Evolutionary conservation across 106 monocot species (phyloP).

Genomic region (Apostasia ramifera): DNA sequence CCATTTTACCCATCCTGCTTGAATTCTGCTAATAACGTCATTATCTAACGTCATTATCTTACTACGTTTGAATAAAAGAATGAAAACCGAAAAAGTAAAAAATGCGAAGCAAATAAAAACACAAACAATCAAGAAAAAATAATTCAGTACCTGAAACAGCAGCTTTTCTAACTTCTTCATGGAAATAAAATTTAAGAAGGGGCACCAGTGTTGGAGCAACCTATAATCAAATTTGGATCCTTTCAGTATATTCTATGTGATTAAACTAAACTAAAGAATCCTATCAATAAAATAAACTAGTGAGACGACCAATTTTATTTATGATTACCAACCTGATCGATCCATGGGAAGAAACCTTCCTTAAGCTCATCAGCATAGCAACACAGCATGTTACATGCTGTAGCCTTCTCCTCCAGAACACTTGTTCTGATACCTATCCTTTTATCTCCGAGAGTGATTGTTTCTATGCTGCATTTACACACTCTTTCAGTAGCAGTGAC

Average conservation of each 20-base stretch:
- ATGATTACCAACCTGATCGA: conserved; percentile 63
- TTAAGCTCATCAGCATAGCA: conserved; percentile 96
- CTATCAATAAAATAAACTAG: background rate
- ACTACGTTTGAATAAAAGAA: background rate
- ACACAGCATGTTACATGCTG: conserved; percentile 98
- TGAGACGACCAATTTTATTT: background rate
- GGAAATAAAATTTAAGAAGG: conserved; percentile 95
- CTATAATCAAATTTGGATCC: conserved; percentile 24
- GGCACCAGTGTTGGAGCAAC: conserved; percentile 93
- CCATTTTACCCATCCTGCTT: no score
- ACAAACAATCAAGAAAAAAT: background rate
- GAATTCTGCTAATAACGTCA: no score
- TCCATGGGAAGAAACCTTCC: conserved; percentile 98
- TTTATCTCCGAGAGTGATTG: conserved; percentile 91
- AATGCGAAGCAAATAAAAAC: conserved; percentile 1
- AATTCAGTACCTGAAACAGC: conserved; percentile 76
- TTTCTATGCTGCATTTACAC: conserved; percentile 61
- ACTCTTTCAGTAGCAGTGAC: no score
- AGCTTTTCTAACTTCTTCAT: conserved; percentile 94
- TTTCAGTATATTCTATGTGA: background rate
- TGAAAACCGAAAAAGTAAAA: background rate
- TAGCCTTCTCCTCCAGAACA: conserved; percentile 94
- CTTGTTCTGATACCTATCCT: conserved; percentile 88
- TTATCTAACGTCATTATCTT: no score
- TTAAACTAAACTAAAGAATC: background rate